Percentiles rank a stretch among this genome's conserved stretches.
phyloP scores from a whole-genome alignment of 73 alveolate genomes.

The Paramecium octaurelia region DNA sequence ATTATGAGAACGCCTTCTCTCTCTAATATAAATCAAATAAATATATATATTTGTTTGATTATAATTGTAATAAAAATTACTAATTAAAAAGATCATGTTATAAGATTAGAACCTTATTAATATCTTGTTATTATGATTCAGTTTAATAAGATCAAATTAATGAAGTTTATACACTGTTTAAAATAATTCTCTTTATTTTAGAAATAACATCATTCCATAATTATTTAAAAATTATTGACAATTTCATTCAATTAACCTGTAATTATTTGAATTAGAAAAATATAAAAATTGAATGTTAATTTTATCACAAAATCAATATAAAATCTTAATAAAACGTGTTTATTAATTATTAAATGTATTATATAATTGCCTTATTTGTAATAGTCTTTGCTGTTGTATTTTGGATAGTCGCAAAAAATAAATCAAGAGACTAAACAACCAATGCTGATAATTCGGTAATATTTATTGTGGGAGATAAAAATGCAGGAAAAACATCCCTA shows the following conservation, averaged over 20 bases:
- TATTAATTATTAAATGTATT: background rate
- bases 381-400: background rate
- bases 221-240: background rate
- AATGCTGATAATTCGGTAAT: background rate
- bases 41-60: background rate
- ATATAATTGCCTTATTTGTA: background rate
- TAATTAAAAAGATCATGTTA: background rate
- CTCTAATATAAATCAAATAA: background rate
- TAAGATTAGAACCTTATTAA: background rate
- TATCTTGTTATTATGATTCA: background rate
- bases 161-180: too few species aligned
- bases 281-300: background rate
- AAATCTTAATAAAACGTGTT: background rate
- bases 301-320: background rate
- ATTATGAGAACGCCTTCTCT: background rate
- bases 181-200: too few species aligned
- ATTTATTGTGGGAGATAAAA: slow-evolving; percentile 12
- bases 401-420: background rate
- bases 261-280: background rate
- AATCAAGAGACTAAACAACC: background rate
- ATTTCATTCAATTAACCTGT: background rate
- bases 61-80: background rate
- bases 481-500: slow-evolving; percentile 6
- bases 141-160: too few species aligned
- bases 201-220: too few species aligned